phyloP scores from a whole-genome alignment of 345 rosid species.

The Brassica napus region Da-Ae NC_063442.1:5170001-5170500 shows the following conservation, averaged over 20 bases:
- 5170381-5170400: conserved; percentile 38
- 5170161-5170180: conserved; percentile 49
- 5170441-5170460: conserved; percentile 6
- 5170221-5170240: conserved; percentile 44
- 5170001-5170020: background rate
- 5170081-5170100: background rate
- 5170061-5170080: background rate
- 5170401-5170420: conserved; percentile 30
- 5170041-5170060: background rate
- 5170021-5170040: background rate
- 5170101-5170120: background rate
- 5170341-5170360: conserved; percentile 39
- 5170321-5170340: conserved; percentile 24
- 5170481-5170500: background rate
- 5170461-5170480: conserved; percentile 3
- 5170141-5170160: conserved; percentile 17
- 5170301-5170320: conserved; percentile 14
- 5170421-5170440: conserved; percentile 34
- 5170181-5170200: conserved; percentile 47
- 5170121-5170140: conserved; percentile 24
- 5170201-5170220: conserved; percentile 40
- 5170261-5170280: conserved; percentile 21
- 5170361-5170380: conserved; percentile 40
- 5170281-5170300: background rate
- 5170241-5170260: conserved; percentile 48